phyloP scores from a whole-genome alignment of 2,329 filamentous ascomycete species.

The Talaromyces sp. region DNA sequence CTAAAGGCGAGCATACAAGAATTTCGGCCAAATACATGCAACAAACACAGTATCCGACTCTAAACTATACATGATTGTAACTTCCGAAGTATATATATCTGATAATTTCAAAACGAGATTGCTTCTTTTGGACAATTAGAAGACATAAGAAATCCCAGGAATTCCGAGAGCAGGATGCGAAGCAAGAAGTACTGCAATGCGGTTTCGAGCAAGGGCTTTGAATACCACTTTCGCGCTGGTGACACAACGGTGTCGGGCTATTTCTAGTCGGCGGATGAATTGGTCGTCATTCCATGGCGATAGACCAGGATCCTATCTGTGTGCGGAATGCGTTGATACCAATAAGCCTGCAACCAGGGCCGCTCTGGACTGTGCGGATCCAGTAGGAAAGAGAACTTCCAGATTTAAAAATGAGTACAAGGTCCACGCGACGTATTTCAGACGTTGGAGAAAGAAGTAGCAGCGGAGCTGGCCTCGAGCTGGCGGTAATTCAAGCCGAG shows the following conservation, averaged over 20 bases:
- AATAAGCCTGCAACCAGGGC: not conserved
- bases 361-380: not conserved
- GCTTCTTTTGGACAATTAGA: not conserved
- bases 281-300: not conserved
- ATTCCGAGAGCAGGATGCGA: not conserved
- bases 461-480: constrained; percentile 41
- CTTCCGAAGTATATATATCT: constrained; percentile 1
- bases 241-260: not conserved
- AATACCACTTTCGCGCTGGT: constrained; percentile 2
- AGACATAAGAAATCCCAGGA: not conserved
- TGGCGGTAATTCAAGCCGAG: constrained; percentile 43
- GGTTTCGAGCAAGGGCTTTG: not conserved
- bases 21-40: not conserved
- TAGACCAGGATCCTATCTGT: not conserved
- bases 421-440: constrained; percentile 21
- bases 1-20: not conserved
- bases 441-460: constrained; percentile 33
- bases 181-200: not conserved
- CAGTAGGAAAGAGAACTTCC: not conserved
- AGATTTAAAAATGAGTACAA: not conserved
- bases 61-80: constrained; percentile 13
- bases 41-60: not conserved
- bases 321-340: not conserved
- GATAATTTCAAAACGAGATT: not conserved
- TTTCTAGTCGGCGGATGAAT: not conserved